Percentiles rank a stretch among this genome's conserved stretches.
Conservation (phyloP, 169 alveolate species). For the Plasmodium coatneyi region DNA sequence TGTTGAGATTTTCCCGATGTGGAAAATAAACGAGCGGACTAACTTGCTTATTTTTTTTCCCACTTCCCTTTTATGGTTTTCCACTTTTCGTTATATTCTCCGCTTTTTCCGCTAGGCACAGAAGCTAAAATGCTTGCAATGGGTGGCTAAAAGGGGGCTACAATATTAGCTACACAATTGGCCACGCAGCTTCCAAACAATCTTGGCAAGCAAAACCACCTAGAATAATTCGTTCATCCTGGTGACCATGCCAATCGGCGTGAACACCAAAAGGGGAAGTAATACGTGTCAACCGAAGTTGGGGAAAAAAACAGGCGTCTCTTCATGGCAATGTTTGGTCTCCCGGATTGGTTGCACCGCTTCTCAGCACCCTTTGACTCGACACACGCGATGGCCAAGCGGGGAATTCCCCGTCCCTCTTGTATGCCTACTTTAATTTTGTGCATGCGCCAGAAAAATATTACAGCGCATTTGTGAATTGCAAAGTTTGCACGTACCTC, state of each 20-base stretch:
- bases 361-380: background rate
- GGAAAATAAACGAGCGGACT: background rate
- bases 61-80: background rate
- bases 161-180: background rate
- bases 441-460: background rate
- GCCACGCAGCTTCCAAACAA: background rate
- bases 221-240: background rate
- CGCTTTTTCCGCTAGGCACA: background rate
- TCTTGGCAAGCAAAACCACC: background rate
- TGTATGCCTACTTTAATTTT: background rate
- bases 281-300: too few relatives aligned
- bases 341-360: background rate
- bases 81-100: background rate
- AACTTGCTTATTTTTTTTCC: background rate
- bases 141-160: background rate
- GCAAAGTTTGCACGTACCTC: background rate
- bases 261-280: background rate
- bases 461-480: background rate
- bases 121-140: background rate
- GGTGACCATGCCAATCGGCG: background rate
- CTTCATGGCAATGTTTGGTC: background rate
- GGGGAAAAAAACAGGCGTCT: background rate
- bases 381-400: background rate
- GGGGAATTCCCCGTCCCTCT: background rate
- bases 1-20: background rate